Conservation (phyloP, 768 basidiomycete species). For the Collybia mongolica region DNA sequence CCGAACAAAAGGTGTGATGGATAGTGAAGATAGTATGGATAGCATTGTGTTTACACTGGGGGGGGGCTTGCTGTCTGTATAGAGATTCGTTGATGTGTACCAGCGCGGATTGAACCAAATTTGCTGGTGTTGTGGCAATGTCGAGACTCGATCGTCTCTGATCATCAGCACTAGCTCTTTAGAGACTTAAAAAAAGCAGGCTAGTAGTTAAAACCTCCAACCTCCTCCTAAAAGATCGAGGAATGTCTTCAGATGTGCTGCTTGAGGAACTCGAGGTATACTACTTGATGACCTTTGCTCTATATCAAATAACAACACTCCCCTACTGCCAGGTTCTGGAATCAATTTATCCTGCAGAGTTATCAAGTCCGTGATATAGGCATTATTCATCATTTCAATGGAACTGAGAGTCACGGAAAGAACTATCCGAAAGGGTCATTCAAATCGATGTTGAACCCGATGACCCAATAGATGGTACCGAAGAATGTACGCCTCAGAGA, state of each 20-base stretch:
- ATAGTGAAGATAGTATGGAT: background rate
- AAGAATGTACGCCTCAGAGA: constrained; percentile 43
- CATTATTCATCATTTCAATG: constrained; percentile 15
- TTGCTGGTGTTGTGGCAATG: constrained; percentile 11
- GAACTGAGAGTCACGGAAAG: constrained; percentile 47
- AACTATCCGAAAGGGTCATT: constrained; percentile 79
- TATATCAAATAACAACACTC: constrained; percentile 8
- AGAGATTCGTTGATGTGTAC: background rate
- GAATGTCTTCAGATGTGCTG: constrained; percentile 67
- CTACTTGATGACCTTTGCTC: constrained; percentile 7
- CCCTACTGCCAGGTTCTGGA: constrained; percentile 70
- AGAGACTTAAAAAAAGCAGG: background rate
- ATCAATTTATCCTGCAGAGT: constrained; percentile 93
- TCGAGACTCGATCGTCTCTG: background rate
- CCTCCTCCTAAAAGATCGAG: background rate
- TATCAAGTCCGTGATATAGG: constrained; percentile 72
- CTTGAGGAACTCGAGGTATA: constrained; percentile 90
- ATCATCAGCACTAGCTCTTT: too few relatives aligned
- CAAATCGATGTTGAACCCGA: constrained; percentile 90
- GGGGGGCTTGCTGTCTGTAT: too few relatives aligned
- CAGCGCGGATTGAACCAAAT: constrained; percentile 3
- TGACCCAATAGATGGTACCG: constrained; percentile 60
- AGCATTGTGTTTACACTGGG: background rate
- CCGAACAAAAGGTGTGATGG: constrained; percentile 9
- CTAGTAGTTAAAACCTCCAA: background rate